Conservation (phyloP, 192 early-diverging fungal species). For the Borealophlyctis nickersoniae region DNA sequence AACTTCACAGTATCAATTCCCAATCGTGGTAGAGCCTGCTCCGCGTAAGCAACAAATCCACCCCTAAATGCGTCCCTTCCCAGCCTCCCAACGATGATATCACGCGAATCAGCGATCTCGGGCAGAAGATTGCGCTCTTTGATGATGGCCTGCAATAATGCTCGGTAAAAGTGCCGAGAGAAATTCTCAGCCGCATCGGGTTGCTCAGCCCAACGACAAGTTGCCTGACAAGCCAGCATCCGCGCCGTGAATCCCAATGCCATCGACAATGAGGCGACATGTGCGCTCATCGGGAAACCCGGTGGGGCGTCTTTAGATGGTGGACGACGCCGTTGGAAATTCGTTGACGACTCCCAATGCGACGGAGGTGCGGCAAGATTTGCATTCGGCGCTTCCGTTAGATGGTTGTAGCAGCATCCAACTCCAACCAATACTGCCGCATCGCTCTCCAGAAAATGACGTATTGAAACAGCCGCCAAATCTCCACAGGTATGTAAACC, state of each 20-base stretch:
- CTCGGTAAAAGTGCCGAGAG: slow-evolving; percentile 69
- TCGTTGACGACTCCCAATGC: not conserved
- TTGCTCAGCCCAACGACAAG: slow-evolving; percentile 68
- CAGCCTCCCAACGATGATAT: slow-evolving; percentile 32
- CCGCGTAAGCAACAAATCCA: slow-evolving; percentile 32
- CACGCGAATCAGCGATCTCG: slow-evolving; percentile 1
- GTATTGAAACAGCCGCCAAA: slow-evolving; percentile 68
- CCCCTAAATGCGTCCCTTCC: slow-evolving; percentile 17
- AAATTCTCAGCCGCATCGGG: slow-evolving; percentile 53
- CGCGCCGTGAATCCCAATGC: slow-evolving; percentile 38
- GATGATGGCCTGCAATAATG: slow-evolving; percentile 61
- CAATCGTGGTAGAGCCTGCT: slow-evolving; percentile 60
- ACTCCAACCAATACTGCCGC: slow-evolving; percentile 59
- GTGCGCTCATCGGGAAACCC: slow-evolving; percentile 23
- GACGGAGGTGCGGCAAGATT: not conserved
- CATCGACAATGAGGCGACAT: not conserved
- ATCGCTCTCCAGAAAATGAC: slow-evolving; percentile 44
- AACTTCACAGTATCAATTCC: slow-evolving; percentile 9
- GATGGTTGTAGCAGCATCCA: slow-evolving; percentile 84
- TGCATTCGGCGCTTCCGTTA: slow-evolving; percentile 49
- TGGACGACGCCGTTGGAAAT: not conserved
- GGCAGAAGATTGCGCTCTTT: slow-evolving; percentile 22
- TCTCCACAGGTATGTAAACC: slow-evolving; percentile 87
- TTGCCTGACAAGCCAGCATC: slow-evolving; percentile 64
- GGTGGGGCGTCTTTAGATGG: slow-evolving; percentile 10